Base-by-base conservation (phyloP, 2,329 filamentous ascomycete genomes). In the Xylariaceae sp. region DNA sequence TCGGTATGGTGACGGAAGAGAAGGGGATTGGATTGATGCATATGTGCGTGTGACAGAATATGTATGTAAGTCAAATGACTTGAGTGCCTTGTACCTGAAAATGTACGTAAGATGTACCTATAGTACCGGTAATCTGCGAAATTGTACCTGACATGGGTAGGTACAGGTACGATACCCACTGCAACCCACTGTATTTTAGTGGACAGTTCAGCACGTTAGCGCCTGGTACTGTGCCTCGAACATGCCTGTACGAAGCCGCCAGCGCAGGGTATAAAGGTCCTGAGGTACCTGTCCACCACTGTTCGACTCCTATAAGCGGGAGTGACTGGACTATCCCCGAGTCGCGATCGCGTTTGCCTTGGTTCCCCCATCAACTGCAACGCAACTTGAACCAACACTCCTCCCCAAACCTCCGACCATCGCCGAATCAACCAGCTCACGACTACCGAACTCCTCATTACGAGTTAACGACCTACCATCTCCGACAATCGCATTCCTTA, bases 291-390 rank as follows among this genome's bases (percentile, higher is more conserved):
- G 23, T 30, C 23, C 23, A 42, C 37, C 8, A 10, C 11, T 42
- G 42, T 15, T 45, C 17, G 15, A 17, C 10, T 51, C 50, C 50
- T 53, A 35, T 48, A 35, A 35, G 23, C 49, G 49, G 23, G 53
- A 55, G 54, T n/a, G 30, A 34, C 59, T 18, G 23, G 23, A 30
- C 23, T 61, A 59, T 56, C 34, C 62, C 61, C 52, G 57, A 64
- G 62, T 62, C 64, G 64, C 64, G 64, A 65, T 64, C 64, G 64
- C 64, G 64, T 64, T 57, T 57, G 34, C 55, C 34, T 45, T 30
- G 55, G 4, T 51, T 17, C 56, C 48, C 52, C 56, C 18, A 30
- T 57, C 51, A 53, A 51, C 59, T 60, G 53, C 63, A 62, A 50
- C 59, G 62, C 53, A 63, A 60, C 50, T 60, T 50, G 52, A 54